These are phyloP conservation scores for Thermothielavioides terrestris DNA, from an alignment of 495 filamentous ascomycete genomes.

Conservation along the genomic window DNA sequence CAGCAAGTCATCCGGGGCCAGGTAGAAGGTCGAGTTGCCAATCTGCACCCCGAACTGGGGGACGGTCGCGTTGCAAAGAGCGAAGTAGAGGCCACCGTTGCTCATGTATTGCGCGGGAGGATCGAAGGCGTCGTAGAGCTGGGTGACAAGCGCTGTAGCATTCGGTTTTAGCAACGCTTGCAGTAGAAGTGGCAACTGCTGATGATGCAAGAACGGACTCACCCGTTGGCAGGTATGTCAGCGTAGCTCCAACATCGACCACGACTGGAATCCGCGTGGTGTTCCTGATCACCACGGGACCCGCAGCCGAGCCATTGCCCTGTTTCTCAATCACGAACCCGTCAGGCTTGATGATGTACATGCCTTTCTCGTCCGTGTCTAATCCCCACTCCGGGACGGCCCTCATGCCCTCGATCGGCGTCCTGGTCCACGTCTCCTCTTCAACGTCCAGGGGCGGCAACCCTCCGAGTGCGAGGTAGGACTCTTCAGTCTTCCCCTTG, in stretches of 20 bases:
- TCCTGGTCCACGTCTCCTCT: slow-evolving; percentile 23
- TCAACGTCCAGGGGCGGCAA: slow-evolving; percentile 29
- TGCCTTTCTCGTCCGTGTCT: slow-evolving; percentile 19
- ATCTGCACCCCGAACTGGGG: slow-evolving; percentile 49
- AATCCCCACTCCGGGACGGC: slow-evolving; percentile 18
- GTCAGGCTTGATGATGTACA: slow-evolving; percentile 27
- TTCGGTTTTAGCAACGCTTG: neutral
- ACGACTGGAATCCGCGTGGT: slow-evolving; percentile 29
- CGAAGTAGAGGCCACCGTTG: slow-evolving; percentile 36
- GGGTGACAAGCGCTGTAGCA: slow-evolving; percentile 31
- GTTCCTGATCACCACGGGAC: slow-evolving; percentile 9
- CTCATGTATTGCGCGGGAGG: slow-evolving; percentile 42
- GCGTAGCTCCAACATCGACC: slow-evolving; percentile 34
- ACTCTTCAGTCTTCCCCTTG: slow-evolving; percentile 2
- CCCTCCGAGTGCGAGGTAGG: slow-evolving; percentile 39
- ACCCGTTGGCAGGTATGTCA: slow-evolving; percentile 30
- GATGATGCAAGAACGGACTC: neutral
- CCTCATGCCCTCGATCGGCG: slow-evolving; percentile 21
- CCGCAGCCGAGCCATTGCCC: neutral
- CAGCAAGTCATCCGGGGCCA: slow-evolving; percentile 49
- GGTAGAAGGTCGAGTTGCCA: slow-evolving; percentile 39
- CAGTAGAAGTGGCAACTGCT: neutral
- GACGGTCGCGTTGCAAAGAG: slow-evolving; percentile 46
- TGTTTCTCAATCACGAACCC: slow-evolving; percentile 19
- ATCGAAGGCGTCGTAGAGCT: slow-evolving; percentile 41